Percentiles rank a stretch among this genome's conserved stretches.
Evolutionary conservation across 305 asterid species (phyloP).

Genomic region (Fraxinus angustifolia): DNA sequence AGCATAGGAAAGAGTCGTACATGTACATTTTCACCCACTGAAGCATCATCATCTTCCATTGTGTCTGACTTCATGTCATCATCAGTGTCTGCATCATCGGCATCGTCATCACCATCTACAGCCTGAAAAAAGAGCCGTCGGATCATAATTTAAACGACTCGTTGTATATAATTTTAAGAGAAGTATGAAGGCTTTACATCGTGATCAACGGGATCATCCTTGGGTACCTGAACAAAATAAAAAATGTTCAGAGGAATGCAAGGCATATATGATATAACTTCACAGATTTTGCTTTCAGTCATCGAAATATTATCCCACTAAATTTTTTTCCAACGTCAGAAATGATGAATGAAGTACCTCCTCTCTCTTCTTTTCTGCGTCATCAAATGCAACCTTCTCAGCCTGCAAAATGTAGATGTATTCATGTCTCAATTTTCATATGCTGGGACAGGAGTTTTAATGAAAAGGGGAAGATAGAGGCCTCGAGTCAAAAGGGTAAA

Average conservation of each 20-base stretch:
- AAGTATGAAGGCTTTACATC: conserved; percentile 34
- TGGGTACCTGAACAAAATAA: conserved; percentile 29
- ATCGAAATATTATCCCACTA: not conserved
- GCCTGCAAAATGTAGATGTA: conserved; percentile 46
- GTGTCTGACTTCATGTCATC: conserved; percentile 15
- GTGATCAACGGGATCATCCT: conserved; percentile 38
- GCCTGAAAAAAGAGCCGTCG: conserved; percentile 28
- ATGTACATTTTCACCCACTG: conserved; percentile 30
- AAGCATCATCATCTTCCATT: conserved; percentile 31
- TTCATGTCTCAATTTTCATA: conserved; percentile 4
- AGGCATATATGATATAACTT: not conserved
- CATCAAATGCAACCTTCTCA: conserved; percentile 51
- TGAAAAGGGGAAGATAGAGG: not conserved
- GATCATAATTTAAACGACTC: not conserved
- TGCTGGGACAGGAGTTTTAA: not conserved
- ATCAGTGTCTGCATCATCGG: conserved; percentile 9
- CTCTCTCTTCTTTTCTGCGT: conserved; percentile 48
- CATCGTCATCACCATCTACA: conserved; percentile 38
- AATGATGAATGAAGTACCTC: conserved; percentile 44
- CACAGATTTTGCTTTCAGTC: not conserved
- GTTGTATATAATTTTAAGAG: not conserved
- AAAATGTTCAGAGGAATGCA: not conserved
- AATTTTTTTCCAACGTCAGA: not conserved
- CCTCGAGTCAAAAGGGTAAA: not conserved
- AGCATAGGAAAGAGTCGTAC: conserved; percentile 18